A percentile compares a stretch with the other conserved stretches of the same genome.
Evolutionary conservation across 1,284 basidiomycete species (phyloP).

Genomic region (Moniliella sp.): DNA sequence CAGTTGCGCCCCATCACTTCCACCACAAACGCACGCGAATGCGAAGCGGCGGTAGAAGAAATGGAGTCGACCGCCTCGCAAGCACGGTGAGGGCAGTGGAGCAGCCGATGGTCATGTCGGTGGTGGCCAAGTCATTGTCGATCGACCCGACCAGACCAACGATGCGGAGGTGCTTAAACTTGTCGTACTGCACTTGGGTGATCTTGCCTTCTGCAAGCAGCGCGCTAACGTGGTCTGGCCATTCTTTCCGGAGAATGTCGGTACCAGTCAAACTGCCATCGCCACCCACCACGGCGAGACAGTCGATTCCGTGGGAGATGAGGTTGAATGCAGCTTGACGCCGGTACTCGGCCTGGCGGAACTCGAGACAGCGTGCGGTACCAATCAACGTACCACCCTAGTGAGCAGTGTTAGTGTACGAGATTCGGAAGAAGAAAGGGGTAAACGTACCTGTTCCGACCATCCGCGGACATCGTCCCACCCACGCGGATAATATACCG

Average conservation of each 20-base stretch:
- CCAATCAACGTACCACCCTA: constrained; percentile 90
- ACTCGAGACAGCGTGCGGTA: constrained; percentile 68
- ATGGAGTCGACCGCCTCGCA: constrained; percentile 96
- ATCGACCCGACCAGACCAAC: constrained; percentile 93
- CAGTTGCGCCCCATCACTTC: constrained; percentile 98
- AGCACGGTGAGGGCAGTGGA: constrained; percentile 81
- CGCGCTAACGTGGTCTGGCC: constrained; percentile 58
- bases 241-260: constrained; percentile 76
- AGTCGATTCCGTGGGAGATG: constrained; percentile 85
- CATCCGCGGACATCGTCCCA: constrained; percentile 96
- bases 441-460: no score
- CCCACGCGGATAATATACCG: constrained; percentile 79
- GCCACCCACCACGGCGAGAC: constrained; percentile 83
- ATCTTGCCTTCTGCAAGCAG: constrained; percentile 54
- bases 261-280: constrained; percentile 90
- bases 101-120: constrained; percentile 87
- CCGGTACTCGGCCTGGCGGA: constrained; percentile 68
- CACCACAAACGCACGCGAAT: constrained; percentile 89
- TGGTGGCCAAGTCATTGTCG: constrained; percentile 96
- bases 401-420: no score
- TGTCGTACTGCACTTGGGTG: constrained; percentile 48
- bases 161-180: constrained; percentile 68
- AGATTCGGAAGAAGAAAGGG: no score
- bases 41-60: constrained; percentile 80
- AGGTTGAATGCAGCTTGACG: constrained; percentile 68